Conservation (phyloP, 2,329 filamentous ascomycete species). For the Penicillium sp. region DNA sequence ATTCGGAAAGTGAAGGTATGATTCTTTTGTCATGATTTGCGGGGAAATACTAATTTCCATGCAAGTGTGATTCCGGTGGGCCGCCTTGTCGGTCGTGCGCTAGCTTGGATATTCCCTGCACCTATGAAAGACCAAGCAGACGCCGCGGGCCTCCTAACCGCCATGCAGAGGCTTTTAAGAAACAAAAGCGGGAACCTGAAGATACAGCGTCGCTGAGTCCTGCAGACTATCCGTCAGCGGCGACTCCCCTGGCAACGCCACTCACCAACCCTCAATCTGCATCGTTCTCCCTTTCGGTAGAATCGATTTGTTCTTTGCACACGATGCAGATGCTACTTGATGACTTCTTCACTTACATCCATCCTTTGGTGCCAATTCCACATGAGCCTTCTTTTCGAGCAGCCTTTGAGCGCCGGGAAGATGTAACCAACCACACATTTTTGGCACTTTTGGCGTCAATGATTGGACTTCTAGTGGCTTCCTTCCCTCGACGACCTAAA, state of each 20-base stretch:
- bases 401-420: conserved; percentile 43
- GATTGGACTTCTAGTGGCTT: conserved; percentile 45
- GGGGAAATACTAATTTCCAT: conserved; percentile 8
- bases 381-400: conserved; percentile 48
- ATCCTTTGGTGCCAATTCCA: conserved; percentile 46
- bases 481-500: conserved; percentile 45
- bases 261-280: conserved; percentile 30
- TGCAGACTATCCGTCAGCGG: conserved; percentile 43
- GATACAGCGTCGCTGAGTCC: conserved; percentile 37
- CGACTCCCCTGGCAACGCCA: conserved; percentile 27
- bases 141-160: conserved; percentile 64
- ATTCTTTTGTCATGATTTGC: conserved; percentile 4
- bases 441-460: conserved; percentile 46
- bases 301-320: conserved; percentile 45
- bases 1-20: conserved; percentile 53
- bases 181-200: conserved; percentile 49
- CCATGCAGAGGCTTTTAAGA: conserved; percentile 66
- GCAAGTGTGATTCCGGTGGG: conserved; percentile 63
- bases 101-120: conserved; percentile 64
- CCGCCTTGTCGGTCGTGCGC: conserved; percentile 65
- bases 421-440: conserved; percentile 42
- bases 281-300: conserved; percentile 48
- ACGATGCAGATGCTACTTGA: conserved; percentile 43
- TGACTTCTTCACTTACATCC: conserved; percentile 50
- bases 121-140: conserved; percentile 62